Evolutionary conservation across 2,329 filamentous ascomycete species (phyloP), one percentile per base, ranked within the genome.

Genomic region (Rhytidhysteron rufulum): DNA sequence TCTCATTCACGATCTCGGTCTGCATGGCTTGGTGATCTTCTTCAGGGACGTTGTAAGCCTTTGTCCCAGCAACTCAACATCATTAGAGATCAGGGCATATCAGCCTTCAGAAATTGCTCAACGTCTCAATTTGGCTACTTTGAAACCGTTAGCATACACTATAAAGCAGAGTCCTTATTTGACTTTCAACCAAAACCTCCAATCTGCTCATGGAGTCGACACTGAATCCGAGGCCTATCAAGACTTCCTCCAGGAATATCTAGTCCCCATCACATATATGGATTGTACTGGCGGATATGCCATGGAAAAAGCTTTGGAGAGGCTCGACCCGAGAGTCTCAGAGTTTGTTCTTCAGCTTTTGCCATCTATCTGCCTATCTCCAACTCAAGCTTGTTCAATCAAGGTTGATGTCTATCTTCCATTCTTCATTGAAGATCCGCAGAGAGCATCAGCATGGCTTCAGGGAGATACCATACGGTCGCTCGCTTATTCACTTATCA

Each of bases 1-100:
- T 7, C 69, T 95, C 1, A 74, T 91, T 0, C 83, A 90, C 57
- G 76, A 88, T 42, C 72, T 91, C 7, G 83, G 82, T 0, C 35
- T 57, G 0, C 48, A 73, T 1, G 84, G 84, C 0, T 70, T 73
- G 1, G 80, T 95, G 0, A 70, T 82, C 0, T 83, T 91, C 41
- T 76, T 95, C 21, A 72, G 76, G 41, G 83, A 88, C 34, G 62
- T 91, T 1, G 72, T 78, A 24, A 25, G 46, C 8, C 44, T 40
- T 56, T 11, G 58, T 57, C 3, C 43, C 63, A 39, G 50, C 58
- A 39, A 57, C 66, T 44, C 59, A 67, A 45, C 39, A 49, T 58
- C 41, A 21, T 54, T 57, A 37, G 45, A 53, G 19, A 41, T 37
- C 27, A 35, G 47, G 5, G 47, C 54, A 22, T 73, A 69, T 37